Conservation (phyloP, 1,284 basidiomycete species). For the Sphagnurus paluster region DNA sequence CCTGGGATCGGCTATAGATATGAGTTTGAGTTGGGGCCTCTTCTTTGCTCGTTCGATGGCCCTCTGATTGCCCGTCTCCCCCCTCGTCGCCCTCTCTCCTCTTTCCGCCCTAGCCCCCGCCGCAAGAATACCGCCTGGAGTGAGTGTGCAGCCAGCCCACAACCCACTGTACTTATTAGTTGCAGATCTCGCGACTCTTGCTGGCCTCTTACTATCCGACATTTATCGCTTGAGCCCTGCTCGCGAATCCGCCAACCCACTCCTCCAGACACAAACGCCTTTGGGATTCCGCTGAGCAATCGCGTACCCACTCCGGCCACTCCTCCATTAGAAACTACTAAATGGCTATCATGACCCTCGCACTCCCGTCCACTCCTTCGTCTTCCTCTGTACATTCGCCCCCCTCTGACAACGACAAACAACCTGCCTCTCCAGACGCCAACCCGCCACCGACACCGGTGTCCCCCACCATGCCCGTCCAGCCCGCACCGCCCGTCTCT, state of each 20-base stretch:
- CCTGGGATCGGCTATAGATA: constrained; percentile 17
- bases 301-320: constrained; percentile 41
- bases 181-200: constrained; percentile 93
- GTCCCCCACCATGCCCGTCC: constrained; percentile 40
- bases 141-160: constrained; percentile 30
- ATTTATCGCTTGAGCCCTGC: constrained; percentile 69
- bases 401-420: constrained; percentile 41
- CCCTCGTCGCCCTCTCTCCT: constrained; percentile 10
- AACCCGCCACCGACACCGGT: constrained; percentile 50
- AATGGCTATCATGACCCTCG: constrained; percentile 58
- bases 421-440: background rate
- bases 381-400: constrained; percentile 37
- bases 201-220: constrained; percentile 67
- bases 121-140: constrained; percentile 85
- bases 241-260: constrained; percentile 45
- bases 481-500: constrained; percentile 26
- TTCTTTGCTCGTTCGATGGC: constrained; percentile 18
- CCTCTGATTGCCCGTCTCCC: constrained; percentile 20
- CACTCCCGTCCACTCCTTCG: constrained; percentile 44
- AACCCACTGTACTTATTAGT: constrained; percentile 3
- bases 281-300: constrained; percentile 59
- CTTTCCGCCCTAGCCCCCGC: constrained; percentile 51
- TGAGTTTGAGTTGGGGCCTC: constrained; percentile 5
- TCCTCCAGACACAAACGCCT: constrained; percentile 22
- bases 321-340: constrained; percentile 6